phyloP scores from a whole-genome alignment of 306 rosid species.

The Betula pendula region DNA sequence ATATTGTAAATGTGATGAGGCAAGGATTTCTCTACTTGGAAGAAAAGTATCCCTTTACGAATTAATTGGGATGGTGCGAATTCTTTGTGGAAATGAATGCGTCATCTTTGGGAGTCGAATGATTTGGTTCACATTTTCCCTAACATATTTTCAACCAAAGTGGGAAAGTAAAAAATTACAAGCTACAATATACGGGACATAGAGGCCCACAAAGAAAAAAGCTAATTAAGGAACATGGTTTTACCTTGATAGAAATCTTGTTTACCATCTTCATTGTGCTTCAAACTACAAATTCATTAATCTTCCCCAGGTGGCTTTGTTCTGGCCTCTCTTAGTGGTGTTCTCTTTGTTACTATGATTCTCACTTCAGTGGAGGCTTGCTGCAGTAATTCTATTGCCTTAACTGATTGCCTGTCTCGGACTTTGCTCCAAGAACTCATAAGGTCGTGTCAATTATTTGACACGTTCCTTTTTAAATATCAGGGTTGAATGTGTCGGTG shows the following conservation, averaged over 20 bases:
- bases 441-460: too few relatives aligned
- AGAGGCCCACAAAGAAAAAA: conserved; percentile 39
- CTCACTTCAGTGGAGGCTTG: too few relatives aligned
- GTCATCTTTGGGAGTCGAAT: conserved; percentile 44
- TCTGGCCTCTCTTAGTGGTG: too few relatives aligned
- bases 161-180: conserved; percentile 34
- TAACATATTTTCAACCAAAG: conserved; percentile 76
- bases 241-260: conserved; percentile 16
- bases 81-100: conserved; percentile 34
- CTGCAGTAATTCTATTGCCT: too few relatives aligned
- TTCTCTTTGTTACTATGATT: too few relatives aligned
- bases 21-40: conserved; percentile 50
- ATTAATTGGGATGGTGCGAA: conserved; percentile 37
- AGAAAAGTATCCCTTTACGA: conserved; percentile 71
- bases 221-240: conserved; percentile 15
- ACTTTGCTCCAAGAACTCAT: too few relatives aligned
- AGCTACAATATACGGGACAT: conserved; percentile 40
- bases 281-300: too few relatives aligned
- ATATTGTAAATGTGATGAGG: conserved; percentile 26
- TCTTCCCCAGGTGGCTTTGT: too few relatives aligned
- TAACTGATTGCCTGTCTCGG: too few relatives aligned
- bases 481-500: too few relatives aligned
- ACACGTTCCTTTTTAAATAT: too few relatives aligned
- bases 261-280: neutral
- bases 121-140: conserved; percentile 65